These are phyloP conservation scores for Orbilia quercus DNA, from an alignment of 2,329 filamentous ascomycete genomes.

Conservation along the genomic window DNA sequence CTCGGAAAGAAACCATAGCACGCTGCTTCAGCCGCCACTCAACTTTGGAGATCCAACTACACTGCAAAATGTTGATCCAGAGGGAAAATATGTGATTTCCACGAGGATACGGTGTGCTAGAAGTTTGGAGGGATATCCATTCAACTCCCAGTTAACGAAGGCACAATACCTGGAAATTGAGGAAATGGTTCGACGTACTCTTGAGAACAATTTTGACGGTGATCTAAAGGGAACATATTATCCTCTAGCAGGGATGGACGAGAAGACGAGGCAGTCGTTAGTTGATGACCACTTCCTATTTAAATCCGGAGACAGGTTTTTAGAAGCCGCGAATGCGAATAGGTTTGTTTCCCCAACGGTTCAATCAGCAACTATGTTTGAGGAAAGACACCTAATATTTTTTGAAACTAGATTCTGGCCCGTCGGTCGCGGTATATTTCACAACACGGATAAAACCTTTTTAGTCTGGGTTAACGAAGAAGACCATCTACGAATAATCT, in stretches of 20 bases:
- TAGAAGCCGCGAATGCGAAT: constrained; percentile 4
- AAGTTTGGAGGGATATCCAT: background rate
- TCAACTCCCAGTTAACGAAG: background rate
- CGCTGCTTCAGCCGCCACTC: background rate
- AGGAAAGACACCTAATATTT: no score
- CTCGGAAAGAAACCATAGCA: background rate
- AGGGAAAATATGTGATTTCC: constrained; percentile 6
- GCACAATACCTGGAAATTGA: constrained; percentile 1
- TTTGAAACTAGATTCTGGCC: constrained; percentile 4
- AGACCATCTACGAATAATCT: constrained; percentile 16
- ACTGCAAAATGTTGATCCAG: constrained; percentile 4
- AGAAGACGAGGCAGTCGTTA: background rate
- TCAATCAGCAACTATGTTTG: no score
- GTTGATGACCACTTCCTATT: constrained; percentile 18
- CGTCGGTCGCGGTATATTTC: constrained; percentile 6
- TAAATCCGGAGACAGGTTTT: constrained; percentile 12
- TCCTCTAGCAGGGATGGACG: background rate
- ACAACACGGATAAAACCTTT: constrained; percentile 11
- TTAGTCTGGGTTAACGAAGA: constrained; percentile 18
- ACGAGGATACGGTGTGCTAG: constrained; percentile 5
- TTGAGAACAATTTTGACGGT: background rate
- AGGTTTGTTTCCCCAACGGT: no score
- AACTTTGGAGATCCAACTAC: background rate
- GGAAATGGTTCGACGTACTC: background rate
- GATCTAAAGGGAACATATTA: constrained; percentile 3